These are phyloP conservation scores for Niveomyces coronatus DNA, from an alignment of 2,329 filamentous ascomycete species.

Conservation along the genomic window DNA sequence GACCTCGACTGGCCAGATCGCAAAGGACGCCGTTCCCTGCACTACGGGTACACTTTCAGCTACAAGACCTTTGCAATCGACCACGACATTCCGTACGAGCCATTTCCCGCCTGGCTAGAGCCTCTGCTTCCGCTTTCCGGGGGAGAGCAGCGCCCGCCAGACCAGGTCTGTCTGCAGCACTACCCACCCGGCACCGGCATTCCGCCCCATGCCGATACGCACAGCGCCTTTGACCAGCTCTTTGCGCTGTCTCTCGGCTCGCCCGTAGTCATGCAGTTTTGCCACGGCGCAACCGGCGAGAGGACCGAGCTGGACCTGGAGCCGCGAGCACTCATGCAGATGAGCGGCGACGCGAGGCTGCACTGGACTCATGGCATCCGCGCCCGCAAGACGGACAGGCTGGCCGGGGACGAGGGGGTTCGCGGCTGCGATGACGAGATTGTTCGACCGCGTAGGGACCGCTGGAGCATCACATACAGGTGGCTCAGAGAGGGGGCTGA, in stretches of 20 bases:
- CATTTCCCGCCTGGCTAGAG: slow-evolving; percentile 40
- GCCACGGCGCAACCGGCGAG: slow-evolving; percentile 15
- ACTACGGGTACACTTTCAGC: slow-evolving; percentile 48
- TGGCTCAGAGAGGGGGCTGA: slow-evolving; percentile 36
- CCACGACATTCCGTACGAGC: slow-evolving; percentile 34
- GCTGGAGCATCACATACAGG: slow-evolving; percentile 47
- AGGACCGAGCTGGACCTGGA: slow-evolving; percentile 28
- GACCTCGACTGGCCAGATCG: slow-evolving; percentile 37
- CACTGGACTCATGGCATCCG: slow-evolving; percentile 48
- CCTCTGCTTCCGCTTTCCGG: slow-evolving; percentile 37
- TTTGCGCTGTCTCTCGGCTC: slow-evolving; percentile 34
- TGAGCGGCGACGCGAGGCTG: slow-evolving; percentile 38
- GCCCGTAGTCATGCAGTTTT: slow-evolving; percentile 35
- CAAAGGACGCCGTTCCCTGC: slow-evolving; percentile 36
- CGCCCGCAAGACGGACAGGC: slow-evolving; percentile 39
- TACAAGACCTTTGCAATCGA: slow-evolving; percentile 49
- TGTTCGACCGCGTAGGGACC: slow-evolving; percentile 29
- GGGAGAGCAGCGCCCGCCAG: slow-evolving; percentile 28
- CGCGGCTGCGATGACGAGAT: no score
- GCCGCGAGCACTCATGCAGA: slow-evolving; percentile 40
- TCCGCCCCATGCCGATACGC: slow-evolving; percentile 51
- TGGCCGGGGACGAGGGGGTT: no score
- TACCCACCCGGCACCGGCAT: slow-evolving; percentile 51
- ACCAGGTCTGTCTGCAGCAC: slow-evolving; percentile 50
- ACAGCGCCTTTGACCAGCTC: slow-evolving; percentile 34